These are phyloP conservation scores for Fusarium sp. DNA, from an alignment of 2,329 filamentous ascomycete species.

Conservation along the genomic window DNA sequence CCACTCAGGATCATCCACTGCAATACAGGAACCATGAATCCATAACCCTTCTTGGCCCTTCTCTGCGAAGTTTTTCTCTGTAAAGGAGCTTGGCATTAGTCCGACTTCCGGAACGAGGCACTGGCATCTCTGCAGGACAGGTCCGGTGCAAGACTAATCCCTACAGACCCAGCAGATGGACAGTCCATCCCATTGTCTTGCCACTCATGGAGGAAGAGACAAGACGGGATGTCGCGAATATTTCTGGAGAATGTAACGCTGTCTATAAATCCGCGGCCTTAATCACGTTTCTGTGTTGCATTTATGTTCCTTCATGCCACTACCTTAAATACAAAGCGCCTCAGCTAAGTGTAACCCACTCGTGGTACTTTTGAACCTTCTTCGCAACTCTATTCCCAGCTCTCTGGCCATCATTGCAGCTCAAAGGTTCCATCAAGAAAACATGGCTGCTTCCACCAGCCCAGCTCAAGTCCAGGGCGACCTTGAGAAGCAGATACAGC, in stretches of 20 bases:
- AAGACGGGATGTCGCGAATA: neutral
- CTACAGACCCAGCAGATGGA: conserved; percentile 1
- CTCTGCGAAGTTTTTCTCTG: neutral
- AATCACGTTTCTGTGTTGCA: neutral
- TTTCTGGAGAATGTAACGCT: conserved; percentile 15
- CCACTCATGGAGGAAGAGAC: neutral
- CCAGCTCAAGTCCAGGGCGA: conserved; percentile 13
- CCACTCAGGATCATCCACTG: conserved; percentile 10
- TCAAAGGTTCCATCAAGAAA: neutral
- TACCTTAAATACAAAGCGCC: conserved; percentile 1
- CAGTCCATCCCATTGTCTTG: conserved; percentile 5
- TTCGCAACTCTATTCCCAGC: neutral
- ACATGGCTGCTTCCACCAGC: conserved; percentile 7
- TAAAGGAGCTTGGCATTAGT: conserved; percentile 22
- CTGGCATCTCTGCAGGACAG: neutral
- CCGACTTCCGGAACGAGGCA: conserved; percentile 23
- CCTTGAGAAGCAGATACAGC: conserved; percentile 32
- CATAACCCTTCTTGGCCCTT: neutral
- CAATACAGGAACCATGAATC: neutral
- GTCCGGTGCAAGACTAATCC: neutral
- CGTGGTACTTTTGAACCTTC: neutral
- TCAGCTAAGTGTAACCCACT: neutral
- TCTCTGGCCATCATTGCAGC: neutral
- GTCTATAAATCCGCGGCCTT: conserved; percentile 21
- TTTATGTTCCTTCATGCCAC: neutral